Evolutionary conservation across 2,329 filamentous ascomycete species (phyloP), one percentile per base, ranked within the genome.

Genomic region (Chrysosporium queenslandicum): DNA sequence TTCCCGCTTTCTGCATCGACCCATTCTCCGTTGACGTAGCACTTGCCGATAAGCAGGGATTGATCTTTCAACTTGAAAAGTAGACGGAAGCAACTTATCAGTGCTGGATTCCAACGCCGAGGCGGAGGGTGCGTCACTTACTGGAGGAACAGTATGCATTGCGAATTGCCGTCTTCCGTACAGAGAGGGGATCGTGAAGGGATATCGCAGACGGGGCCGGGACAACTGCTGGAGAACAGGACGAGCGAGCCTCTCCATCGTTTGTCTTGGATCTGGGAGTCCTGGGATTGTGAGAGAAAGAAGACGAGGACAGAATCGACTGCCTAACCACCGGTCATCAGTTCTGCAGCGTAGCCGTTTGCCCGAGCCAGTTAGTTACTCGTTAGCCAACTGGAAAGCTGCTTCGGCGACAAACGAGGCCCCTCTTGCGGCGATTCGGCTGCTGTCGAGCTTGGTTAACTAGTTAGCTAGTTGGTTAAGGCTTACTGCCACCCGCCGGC

Each of bases 21-120:
- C 87, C 90, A 98, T 78, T 94, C 79, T 63, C 92, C 92, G 67
- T 98, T 91, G 64, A 97, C 83, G 66, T 91, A 96, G 63, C 82
- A 72, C 66, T 90, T 80, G 60, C 84, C 81, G 74, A 94, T 96
- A 63, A 97, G 80, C 55, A 98, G 79, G 21, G 85, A 87, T 32
- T 80, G 79, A 61, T 91, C 86, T 64, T 82, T 86, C 63, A 91
- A 80, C 83, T 89, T 46, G 43, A n/a, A 37, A 0, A 1, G 23
- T 34, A 47, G 53, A 40, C 40, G n/a, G 21, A 36, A 4, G 1
- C 18, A 47, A 47, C n/a, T n/a, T n/a, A 30, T 48, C 37, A 53
- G 46, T 9, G 12, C 14, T 30, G n/a, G 6, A 7, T 12, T 12
- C 5, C 4, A n/a, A n/a, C n/a, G n/a, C n/a, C n/a, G n/a, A n/a